phyloP scores from a whole-genome alignment of 345 rosid species.

The Durio zibethinus region DNA sequence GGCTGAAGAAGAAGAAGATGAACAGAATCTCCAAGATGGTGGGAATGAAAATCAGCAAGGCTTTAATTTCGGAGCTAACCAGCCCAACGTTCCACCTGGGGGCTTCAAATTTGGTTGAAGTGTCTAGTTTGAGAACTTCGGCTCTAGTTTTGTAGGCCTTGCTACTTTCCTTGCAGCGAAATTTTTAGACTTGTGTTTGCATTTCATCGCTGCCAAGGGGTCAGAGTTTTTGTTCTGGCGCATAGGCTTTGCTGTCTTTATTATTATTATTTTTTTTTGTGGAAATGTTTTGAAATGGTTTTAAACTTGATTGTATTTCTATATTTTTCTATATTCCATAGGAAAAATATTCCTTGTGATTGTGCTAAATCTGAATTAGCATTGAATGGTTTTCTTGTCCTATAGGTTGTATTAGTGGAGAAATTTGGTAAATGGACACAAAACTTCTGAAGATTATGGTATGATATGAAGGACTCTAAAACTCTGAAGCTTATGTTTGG shows the following conservation, averaged over 20 bases:
- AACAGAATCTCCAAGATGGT: constrained; percentile 38
- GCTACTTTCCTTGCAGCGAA: neutral
- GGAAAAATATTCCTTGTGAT: constrained; percentile 4
- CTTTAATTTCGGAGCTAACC: constrained; percentile 54
- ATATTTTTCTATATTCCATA: neutral
- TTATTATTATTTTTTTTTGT: neutral
- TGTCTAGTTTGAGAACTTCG: neutral
- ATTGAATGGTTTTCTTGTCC: neutral
- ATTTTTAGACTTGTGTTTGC: neutral
- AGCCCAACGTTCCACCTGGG: constrained; percentile 49
- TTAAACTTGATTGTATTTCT: neutral
- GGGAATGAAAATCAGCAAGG: constrained; percentile 37
- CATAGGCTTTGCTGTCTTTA: neutral
- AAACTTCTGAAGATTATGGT: no score
- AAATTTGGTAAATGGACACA: no score
- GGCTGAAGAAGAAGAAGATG: constrained; percentile 69
- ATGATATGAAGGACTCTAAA: no score
- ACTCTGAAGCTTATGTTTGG: no score
- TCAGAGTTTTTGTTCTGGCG: constrained; percentile 4
- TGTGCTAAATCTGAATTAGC: neutral
- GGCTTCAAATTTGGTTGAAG: constrained; percentile 72
- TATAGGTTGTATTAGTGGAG: no score
- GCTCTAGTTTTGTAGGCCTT: constrained; percentile 8
- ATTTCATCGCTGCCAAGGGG: neutral
- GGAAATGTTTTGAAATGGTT: neutral